Evolutionary conservation across 2,329 filamentous ascomycete species (phyloP).

Genomic region (Curvularia spicifera): DNA sequence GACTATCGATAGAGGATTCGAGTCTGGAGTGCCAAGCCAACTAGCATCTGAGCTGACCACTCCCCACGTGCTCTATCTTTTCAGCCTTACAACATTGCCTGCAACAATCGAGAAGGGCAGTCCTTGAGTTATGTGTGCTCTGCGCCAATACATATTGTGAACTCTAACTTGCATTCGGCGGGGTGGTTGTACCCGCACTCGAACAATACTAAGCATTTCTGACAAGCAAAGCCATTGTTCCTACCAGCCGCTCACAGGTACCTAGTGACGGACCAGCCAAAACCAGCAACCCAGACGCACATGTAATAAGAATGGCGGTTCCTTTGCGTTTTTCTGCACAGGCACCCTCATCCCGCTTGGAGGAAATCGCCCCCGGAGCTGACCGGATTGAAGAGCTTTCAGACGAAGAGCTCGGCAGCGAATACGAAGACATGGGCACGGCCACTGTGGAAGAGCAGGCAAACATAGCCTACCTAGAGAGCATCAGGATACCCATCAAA

Average conservation of each 20-base stretch:
- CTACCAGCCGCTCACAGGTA: constrained; percentile 25
- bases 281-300: constrained; percentile 3
- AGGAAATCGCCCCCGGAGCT: constrained; percentile 35
- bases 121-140: constrained; percentile 4
- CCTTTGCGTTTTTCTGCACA: constrained; percentile 29
- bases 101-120: constrained; percentile 9
- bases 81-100: constrained; percentile 8
- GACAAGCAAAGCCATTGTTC: constrained; percentile 34
- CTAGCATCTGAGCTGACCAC: constrained; percentile 22
- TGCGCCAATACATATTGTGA: constrained; percentile 10
- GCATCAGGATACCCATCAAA: constrained; percentile 61
- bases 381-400: constrained; percentile 48
- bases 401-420: constrained; percentile 36
- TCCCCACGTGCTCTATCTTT: constrained; percentile 22
- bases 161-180: background rate
- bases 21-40: constrained; percentile 27
- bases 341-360: constrained; percentile 32
- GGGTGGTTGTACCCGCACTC: constrained; percentile 15
- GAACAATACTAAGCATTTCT: constrained; percentile 41
- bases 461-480: constrained; percentile 40
- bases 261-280: constrained; percentile 16
- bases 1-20: background rate
- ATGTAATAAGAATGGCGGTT: constrained; percentile 36
- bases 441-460: constrained; percentile 36
- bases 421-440: constrained; percentile 48